These are phyloP conservation scores for Poterioochromonas sp. DNA, from an alignment of 352 stramenopile genomes.

Conservation along the genomic window DNA sequence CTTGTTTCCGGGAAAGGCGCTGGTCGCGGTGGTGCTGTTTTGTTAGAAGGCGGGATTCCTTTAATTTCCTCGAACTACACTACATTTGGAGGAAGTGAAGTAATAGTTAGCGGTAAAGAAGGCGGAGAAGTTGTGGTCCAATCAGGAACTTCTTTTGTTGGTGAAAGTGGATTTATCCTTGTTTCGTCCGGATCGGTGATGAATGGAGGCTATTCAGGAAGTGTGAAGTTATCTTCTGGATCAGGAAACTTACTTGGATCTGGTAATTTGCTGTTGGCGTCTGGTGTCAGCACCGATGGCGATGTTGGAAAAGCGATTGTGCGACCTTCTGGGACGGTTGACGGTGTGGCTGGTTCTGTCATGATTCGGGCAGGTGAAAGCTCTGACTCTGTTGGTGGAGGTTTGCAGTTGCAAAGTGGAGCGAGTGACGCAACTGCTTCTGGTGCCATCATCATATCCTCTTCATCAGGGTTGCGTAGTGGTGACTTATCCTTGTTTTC, in stretches of 20 bases:
- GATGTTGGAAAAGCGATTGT: neutral
- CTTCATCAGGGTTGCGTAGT: neutral
- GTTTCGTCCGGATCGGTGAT: neutral
- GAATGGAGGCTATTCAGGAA: neutral
- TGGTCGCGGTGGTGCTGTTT: conserved; percentile 35
- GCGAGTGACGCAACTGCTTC: neutral
- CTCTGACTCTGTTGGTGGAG: neutral
- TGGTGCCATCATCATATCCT: neutral
- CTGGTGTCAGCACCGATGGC: neutral
- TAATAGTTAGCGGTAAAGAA: conserved; percentile 5
- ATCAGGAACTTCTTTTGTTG: conserved; percentile 47
- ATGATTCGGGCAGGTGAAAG: neutral
- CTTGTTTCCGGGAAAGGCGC: neutral
- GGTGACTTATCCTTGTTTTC: conserved; percentile 14
- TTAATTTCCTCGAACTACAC: no score
- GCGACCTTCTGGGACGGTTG: neutral
- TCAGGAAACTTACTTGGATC: neutral
- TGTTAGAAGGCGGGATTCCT: neutral
- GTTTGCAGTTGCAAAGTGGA: conserved; percentile 17
- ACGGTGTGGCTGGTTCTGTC: neutral
- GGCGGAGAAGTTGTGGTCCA: conserved; percentile 52
- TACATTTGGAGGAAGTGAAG: conserved; percentile 10
- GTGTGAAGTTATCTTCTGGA: neutral
- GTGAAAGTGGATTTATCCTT: conserved; percentile 36
- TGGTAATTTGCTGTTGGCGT: neutral